phyloP scores from a whole-genome alignment of 1,139 yeast species.

The Zhuliangozyma parablackwelliae region DNA sequence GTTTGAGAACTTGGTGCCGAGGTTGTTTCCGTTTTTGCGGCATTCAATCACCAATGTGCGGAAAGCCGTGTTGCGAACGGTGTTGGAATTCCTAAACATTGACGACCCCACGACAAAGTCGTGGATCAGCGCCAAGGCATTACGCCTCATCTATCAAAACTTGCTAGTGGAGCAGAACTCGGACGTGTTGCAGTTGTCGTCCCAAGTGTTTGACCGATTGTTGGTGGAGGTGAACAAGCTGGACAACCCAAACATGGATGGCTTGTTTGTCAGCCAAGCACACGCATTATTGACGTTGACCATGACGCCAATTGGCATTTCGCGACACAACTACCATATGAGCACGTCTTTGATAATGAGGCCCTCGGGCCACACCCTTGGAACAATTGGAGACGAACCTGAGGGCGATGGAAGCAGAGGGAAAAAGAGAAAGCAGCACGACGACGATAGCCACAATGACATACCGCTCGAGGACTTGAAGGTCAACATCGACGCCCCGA shows the following conservation, averaged over 20 bases:
- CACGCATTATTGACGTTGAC: slow-evolving; percentile 63
- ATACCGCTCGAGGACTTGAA: slow-evolving; percentile 56
- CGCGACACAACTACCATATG: slow-evolving; percentile 86
- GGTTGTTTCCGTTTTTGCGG: slow-evolving; percentile 86
- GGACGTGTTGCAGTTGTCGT: slow-evolving; percentile 63
- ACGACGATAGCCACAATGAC: slow-evolving; percentile 27
- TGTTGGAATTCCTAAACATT: slow-evolving; percentile 70
- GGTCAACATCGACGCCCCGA: slow-evolving; percentile 89
- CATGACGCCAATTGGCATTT: slow-evolving; percentile 93
- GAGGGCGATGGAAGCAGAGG: slow-evolving; percentile 19
- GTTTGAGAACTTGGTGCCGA: slow-evolving; percentile 78
- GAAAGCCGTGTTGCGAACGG: slow-evolving; percentile 78
- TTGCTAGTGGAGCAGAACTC: slow-evolving; percentile 82
- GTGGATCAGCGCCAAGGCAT: slow-evolving; percentile 74
- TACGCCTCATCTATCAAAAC: slow-evolving; percentile 81
- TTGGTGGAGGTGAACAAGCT: slow-evolving; percentile 39
- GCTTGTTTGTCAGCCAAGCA: slow-evolving; percentile 37
- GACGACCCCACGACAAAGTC: slow-evolving; percentile 60
- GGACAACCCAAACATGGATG: slow-evolving; percentile 21
- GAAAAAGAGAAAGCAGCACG: slow-evolving; percentile 33
- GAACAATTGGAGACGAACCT: slow-evolving; percentile 16
- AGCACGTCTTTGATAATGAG: slow-evolving; percentile 66
- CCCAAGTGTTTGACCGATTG: slow-evolving; percentile 56
- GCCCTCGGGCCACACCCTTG: slow-evolving; percentile 67
- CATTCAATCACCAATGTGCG: slow-evolving; percentile 93